Conservation (phyloP, 495 filamentous ascomycete species). For the Lentithecium fluviatile region DNA sequence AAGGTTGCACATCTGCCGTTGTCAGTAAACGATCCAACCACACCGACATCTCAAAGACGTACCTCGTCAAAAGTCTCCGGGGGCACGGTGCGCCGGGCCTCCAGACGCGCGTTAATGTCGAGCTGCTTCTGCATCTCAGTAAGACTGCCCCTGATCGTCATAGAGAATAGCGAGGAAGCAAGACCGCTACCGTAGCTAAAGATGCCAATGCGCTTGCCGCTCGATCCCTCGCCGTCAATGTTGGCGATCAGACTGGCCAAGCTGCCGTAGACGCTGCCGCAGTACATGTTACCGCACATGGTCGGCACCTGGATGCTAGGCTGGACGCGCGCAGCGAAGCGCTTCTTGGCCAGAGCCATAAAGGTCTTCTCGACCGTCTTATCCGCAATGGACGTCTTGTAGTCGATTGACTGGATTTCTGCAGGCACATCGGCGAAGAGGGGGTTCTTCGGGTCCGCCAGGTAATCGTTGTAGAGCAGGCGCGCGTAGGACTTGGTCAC, state of each 20-base stretch:
- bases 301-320: slow-evolving; percentile 85
- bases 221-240: slow-evolving; percentile 64
- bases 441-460: slow-evolving; percentile 69
- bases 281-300: slow-evolving; percentile 99
- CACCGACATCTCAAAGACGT: no score
- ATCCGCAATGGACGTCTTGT: slow-evolving; percentile 81
- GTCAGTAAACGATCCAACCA: slow-evolving; percentile 32
- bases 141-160: slow-evolving; percentile 77
- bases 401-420: slow-evolving; percentile 81
- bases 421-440: slow-evolving; percentile 83
- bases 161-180: slow-evolving; percentile 83
- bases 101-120: slow-evolving; percentile 74
- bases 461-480: slow-evolving; percentile 95
- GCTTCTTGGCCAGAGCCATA: slow-evolving; percentile 93
- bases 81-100: slow-evolving; percentile 65
- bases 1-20: slow-evolving; percentile 77
- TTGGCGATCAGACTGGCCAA: slow-evolving; percentile 75
- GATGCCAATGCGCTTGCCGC: slow-evolving; percentile 83
- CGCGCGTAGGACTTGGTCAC: slow-evolving; percentile 94
- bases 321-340: slow-evolving; percentile 81
- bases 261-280: slow-evolving; percentile 87
- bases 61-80: slow-evolving; percentile 87
- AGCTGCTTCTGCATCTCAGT: slow-evolving; percentile 73
- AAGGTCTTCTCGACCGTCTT: slow-evolving; percentile 97
- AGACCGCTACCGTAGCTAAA: slow-evolving; percentile 97